Base-by-base conservation (phyloP, 192 early-diverging fungal species). In the Podila epicladia region DNA sequence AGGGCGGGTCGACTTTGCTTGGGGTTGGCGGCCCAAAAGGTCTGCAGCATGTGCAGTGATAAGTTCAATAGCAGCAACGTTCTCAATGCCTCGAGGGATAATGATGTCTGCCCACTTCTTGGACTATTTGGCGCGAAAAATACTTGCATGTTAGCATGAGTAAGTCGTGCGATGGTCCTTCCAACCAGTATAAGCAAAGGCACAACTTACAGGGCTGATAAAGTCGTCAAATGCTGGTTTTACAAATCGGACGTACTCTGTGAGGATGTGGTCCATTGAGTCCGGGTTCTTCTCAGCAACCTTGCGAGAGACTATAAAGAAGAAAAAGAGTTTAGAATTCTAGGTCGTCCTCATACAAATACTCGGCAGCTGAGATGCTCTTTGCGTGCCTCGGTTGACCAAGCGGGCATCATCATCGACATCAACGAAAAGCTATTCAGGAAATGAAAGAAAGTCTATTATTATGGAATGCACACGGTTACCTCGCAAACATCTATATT, bases 191-290 rank as follows among this genome's bases (percentile, higher is more conserved):
- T 19, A 58, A 13, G 3, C 35, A 5, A 3, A 1, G 15, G 3
- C n/a, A n/a, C 3, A 31, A 62, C 83, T 69, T 87, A 90, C 90
- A 32, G 93, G 95, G 64, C 89, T 85, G 59, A 97, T 90, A 79
- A 94, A 97, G 67, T 97, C 94, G 67, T 97, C 96, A 74, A 95
- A 96, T 65, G 88, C 84, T 6, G 95, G 95, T 85, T 97, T 97
- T 31, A 93, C 92, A 63, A 91, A 90, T 29, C 85, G 86, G 38
- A 95, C 73, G 67, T 96, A 97, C 49, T 87, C 75, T 29, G 87
- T 87, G 33, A 97, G 72, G 28, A 94, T 87, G 26, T 78, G 62
- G 20, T 88, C 89, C 48, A 95, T 72, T 9, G 80, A 45, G 31
- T 83, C 76, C 12, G 45, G 67, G 67, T 57, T 68, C n/a, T n/a